phyloP scores from a whole-genome alignment of 164 flowering plant genomes.

The Pachysandra terminalis region DNA sequence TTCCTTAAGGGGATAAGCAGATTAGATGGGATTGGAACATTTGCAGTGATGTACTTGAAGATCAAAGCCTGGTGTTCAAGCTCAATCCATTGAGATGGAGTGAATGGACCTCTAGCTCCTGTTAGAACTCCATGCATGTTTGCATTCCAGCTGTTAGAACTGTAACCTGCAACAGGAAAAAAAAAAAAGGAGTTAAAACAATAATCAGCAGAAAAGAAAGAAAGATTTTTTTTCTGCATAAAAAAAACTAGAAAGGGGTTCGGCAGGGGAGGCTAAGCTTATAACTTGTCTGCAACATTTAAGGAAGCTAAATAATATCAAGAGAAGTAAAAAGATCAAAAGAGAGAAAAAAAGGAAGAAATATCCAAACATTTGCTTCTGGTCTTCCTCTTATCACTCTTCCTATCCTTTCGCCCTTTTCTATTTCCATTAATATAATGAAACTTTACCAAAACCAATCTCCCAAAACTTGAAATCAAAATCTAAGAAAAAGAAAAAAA shows the following conservation, averaged over 20 bases:
- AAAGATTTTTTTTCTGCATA: no score
- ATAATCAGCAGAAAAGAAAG: no score
- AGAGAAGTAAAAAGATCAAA: background rate
- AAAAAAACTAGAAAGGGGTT: no score
- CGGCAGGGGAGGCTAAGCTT: slow-evolving; percentile 8
- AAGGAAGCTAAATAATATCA: slow-evolving; percentile 18
- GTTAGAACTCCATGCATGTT: slow-evolving; percentile 46
- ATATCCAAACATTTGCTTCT: no score
- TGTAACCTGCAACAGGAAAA: slow-evolving; percentile 34
- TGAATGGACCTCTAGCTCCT: slow-evolving; percentile 74
- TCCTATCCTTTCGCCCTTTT: no score
- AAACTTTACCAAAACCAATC: slow-evolving; percentile 8
- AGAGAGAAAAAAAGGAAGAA: background rate
- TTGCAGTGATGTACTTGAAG: slow-evolving; percentile 75
- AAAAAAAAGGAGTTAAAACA: no score
- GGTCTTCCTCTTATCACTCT: no score
- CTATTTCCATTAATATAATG: no score
- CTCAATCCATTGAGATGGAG: slow-evolving; percentile 90
- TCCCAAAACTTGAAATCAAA: slow-evolving; percentile 14
- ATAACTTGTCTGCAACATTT: slow-evolving; percentile 19
- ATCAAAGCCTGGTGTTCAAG: slow-evolving; percentile 89
- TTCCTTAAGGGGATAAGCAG: slow-evolving; percentile 68
- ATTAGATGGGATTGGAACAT: slow-evolving; percentile 69
- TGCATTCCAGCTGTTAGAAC: slow-evolving; percentile 41
- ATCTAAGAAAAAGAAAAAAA: background rate